phyloP scores from a whole-genome alignment of 2,329 filamentous ascomycete genomes.

The Didymella sp. region DNA sequence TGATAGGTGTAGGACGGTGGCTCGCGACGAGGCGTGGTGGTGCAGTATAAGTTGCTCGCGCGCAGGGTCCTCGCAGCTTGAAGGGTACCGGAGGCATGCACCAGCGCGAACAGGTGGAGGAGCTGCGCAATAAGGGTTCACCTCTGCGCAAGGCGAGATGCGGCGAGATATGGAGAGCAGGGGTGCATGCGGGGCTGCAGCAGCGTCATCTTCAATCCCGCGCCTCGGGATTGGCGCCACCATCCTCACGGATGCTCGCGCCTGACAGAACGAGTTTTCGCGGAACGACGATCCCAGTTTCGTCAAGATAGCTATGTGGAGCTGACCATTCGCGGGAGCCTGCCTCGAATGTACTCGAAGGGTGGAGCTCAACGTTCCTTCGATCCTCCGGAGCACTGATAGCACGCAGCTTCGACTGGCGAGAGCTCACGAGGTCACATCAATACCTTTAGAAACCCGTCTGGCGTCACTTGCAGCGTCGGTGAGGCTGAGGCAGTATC shows the following conservation, averaged over 20 bases:
- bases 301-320: neutral
- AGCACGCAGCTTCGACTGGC: no score
- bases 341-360: neutral
- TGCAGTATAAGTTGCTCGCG: slow-evolving; percentile 19
- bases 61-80: slow-evolving; percentile 37
- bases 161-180: slow-evolving; percentile 19
- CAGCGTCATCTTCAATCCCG: slow-evolving; percentile 9
- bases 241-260: slow-evolving; percentile 5
- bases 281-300: neutral
- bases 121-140: slow-evolving; percentile 6
- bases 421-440: no score
- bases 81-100: slow-evolving; percentile 44
- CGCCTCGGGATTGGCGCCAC: slow-evolving; percentile 14
- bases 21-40: slow-evolving; percentile 7
- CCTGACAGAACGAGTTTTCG: slow-evolving; percentile 17
- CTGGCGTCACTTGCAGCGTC: no score
- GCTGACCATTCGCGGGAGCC: neutral
- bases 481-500: no score
- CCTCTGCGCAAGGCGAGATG: slow-evolving; percentile 13
- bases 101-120: slow-evolving; percentile 10
- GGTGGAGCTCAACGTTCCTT: no score
- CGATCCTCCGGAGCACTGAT: no score
- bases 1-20: slow-evolving; percentile 13
- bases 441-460: no score
- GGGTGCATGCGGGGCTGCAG: slow-evolving; percentile 9